A percentile compares a stretch with the other conserved stretches of the same genome.
These are phyloP conservation scores for Pleomassaria siparia DNA, from an alignment of 2,329 filamentous ascomycete species.

Conservation along the genomic window DNA sequence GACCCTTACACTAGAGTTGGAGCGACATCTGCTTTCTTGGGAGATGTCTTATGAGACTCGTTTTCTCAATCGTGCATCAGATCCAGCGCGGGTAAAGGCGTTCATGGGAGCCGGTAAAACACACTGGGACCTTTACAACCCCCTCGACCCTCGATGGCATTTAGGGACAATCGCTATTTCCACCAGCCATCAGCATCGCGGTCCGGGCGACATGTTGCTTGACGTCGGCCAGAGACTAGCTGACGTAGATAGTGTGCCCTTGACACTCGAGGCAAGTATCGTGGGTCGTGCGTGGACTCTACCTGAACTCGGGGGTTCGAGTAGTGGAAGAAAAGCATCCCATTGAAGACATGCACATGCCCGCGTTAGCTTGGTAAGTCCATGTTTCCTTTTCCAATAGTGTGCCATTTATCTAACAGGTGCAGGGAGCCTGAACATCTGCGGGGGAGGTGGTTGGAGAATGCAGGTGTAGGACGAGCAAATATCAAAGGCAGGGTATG, in stretches of 20 bases:
- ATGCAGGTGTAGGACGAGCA: constrained; percentile 5
- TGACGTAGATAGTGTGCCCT: constrained; percentile 16
- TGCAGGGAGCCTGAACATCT: constrained; percentile 18
- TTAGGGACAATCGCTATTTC: constrained; percentile 17
- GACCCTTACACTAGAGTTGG: constrained; percentile 14
- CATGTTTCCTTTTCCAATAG: too few relatives aligned
- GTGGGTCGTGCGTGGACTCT: constrained; percentile 19
- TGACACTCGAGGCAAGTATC: constrained; percentile 20
- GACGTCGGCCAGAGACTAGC: constrained; percentile 17
- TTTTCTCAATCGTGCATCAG: constrained; percentile 15
- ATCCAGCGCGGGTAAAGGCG: constrained; percentile 5
- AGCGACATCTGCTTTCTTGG: constrained; percentile 20
- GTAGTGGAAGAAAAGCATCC: constrained; percentile 10
- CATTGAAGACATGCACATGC: too few relatives aligned
- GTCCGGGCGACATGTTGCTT: constrained; percentile 19
- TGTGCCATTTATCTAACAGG: too few relatives aligned
- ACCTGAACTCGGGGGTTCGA: constrained; percentile 22
- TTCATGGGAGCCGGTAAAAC: background rate
- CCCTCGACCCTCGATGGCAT: constrained; percentile 18
- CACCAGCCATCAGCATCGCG: constrained; percentile 19
- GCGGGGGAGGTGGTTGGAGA: constrained; percentile 13
- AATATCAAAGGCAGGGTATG: background rate
- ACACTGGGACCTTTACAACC: constrained; percentile 7
- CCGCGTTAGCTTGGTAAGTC: constrained; percentile 7
- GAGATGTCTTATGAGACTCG: constrained; percentile 20